Percentiles rank a stretch among this genome's conserved stretches.
Conservation (phyloP, 83 land plant genomes). For the Thuja plicata region DNA sequence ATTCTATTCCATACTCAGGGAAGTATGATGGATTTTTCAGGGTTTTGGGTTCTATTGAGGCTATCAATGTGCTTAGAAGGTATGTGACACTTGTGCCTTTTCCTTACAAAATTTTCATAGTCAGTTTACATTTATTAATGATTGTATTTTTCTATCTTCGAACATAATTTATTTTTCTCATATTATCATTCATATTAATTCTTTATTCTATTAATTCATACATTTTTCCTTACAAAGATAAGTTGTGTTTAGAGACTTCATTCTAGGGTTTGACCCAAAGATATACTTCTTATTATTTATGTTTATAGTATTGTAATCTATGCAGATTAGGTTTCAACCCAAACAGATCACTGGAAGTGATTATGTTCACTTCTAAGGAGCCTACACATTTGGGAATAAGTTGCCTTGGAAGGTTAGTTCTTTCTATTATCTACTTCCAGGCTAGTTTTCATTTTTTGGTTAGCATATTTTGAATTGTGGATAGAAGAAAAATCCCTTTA, state of each 20-base stretch:
- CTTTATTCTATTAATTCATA: background rate
- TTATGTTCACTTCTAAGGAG: constrained; percentile 95
- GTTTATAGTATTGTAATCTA: constrained; percentile 6
- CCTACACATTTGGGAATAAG: constrained; percentile 97
- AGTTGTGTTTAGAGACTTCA: background rate
- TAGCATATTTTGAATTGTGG: background rate
- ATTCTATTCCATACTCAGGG: constrained; percentile 97
- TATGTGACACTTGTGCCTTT: constrained; percentile 18
- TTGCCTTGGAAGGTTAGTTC: constrained; percentile 87
- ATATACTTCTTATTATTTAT: background rate
- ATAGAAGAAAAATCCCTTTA: background rate
- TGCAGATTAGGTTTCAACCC: constrained; percentile 81
- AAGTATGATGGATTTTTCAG: constrained; percentile 97
- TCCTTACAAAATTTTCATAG: background rate
- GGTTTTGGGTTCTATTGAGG: constrained; percentile 94
- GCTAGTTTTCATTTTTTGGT: background rate
- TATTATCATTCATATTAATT: background rate
- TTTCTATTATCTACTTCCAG: background rate
- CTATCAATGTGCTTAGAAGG: constrained; percentile 79
- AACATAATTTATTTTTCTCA: background rate
- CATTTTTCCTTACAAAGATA: background rate
- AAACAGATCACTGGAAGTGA: constrained; percentile 77
- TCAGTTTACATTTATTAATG: background rate
- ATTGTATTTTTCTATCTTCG: background rate
- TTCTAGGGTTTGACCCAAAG: background rate